Conservation (phyloP, 23 red algal genomes). For the Gracilaria vermiculophylla region DNA sequence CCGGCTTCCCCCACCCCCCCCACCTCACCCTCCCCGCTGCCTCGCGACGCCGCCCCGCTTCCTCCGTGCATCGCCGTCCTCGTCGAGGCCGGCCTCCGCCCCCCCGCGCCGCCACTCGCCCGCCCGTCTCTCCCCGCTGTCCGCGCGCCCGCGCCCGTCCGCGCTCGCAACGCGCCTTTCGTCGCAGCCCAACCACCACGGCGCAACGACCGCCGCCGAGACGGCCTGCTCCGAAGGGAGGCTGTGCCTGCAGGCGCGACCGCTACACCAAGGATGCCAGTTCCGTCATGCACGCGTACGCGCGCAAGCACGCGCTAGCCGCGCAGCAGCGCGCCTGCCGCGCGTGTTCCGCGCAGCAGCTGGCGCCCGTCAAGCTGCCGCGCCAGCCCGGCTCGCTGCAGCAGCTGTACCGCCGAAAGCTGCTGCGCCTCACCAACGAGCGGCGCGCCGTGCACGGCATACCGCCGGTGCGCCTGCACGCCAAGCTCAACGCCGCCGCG, state of each 20-base stretch:
- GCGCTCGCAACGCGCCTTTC: no score
- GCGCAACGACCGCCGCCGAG: neutral
- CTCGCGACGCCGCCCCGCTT: no score
- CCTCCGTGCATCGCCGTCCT: no score
- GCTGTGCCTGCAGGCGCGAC: neutral
- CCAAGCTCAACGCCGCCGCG: neutral
- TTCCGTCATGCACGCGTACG: neutral
- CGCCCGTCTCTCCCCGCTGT: no score
- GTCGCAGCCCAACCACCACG: neutral
- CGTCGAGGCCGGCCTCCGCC: no score
- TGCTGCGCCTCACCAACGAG: constrained; percentile 22
- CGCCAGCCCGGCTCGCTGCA: neutral
- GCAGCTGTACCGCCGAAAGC: neutral
- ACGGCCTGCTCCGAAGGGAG: neutral
- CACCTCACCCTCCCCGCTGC: no score
- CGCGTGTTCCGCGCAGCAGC: neutral
- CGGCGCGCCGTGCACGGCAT: neutral
- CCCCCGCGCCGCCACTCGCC: no score
- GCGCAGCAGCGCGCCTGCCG: neutral
- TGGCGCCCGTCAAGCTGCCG: neutral
- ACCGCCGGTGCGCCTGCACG: neutral
- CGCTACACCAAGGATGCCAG: constrained; percentile 21
- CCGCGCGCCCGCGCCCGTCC: no score
- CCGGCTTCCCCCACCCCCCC: no score
- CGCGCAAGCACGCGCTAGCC: neutral